A percentile compares a stretch with the other conserved stretches of the same genome.
Conservation (phyloP, 306 rosid genomes). For the Carpinus viminea region DNA sequence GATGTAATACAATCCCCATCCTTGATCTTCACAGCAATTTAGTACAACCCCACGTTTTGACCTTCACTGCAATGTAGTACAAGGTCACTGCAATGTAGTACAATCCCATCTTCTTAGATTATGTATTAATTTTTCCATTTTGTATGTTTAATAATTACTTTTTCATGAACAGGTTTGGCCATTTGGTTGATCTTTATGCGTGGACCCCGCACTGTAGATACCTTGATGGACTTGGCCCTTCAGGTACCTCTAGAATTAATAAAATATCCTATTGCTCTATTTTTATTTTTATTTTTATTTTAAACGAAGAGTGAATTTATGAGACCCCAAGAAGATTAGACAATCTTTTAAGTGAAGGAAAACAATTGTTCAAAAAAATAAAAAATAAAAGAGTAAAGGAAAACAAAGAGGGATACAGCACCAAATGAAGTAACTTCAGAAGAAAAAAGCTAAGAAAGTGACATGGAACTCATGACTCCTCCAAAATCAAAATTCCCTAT, state of each 20-base stretch:
- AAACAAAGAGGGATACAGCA: slow-evolving; percentile 13
- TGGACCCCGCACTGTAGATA: slow-evolving; percentile 97
- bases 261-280: neutral
- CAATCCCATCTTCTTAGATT: slow-evolving; percentile 9
- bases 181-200: slow-evolving; percentile 84
- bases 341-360: neutral
- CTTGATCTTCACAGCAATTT: slow-evolving; percentile 5
- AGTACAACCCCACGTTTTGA: slow-evolving; percentile 14
- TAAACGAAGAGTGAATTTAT: slow-evolving; percentile 6
- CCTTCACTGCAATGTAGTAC: slow-evolving; percentile 3
- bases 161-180: slow-evolving; percentile 69
- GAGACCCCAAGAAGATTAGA: slow-evolving; percentile 1
- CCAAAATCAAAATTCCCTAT: neutral
- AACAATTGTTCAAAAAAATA: neutral
- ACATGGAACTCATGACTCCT: slow-evolving; percentile 1
- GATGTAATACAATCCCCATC: slow-evolving; percentile 21
- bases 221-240: slow-evolving; percentile 83
- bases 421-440: slow-evolving; percentile 4
- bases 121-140: neutral
- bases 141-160: slow-evolving; percentile 9
- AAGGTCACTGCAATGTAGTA: neutral
- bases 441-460: neutral
- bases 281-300: neutral
- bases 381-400: neutral
- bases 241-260: slow-evolving; percentile 37